phyloP scores from a whole-genome alignment of 2,329 filamentous ascomycete genomes.

The Nemania bipapillata region DNA sequence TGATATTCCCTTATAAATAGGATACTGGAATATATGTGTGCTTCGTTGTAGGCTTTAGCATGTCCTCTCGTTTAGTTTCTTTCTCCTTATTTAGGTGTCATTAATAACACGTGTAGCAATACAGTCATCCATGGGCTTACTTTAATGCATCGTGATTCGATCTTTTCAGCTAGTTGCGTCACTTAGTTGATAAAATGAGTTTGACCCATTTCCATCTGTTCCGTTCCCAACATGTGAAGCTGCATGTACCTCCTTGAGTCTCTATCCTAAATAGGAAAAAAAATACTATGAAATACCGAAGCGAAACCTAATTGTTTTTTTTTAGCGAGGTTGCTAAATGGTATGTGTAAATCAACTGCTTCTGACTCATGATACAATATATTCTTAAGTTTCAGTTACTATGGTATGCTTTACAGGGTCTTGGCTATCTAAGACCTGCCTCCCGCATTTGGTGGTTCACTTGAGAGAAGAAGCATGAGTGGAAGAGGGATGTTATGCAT shows the following conservation, averaged over 20 bases:
- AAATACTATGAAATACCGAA: too few species aligned
- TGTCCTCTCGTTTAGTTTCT: not conserved
- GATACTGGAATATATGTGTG: not conserved
- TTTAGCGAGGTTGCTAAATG: too few species aligned
- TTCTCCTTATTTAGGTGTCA: not conserved
- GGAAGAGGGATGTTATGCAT: not conserved
- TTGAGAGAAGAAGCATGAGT: not conserved
- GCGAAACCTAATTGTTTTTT: too few species aligned
- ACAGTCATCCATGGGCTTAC: not conserved
- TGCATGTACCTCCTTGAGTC: not conserved
- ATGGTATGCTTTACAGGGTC: too few species aligned
- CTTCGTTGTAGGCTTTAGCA: not conserved
- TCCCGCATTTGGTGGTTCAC: not conserved
- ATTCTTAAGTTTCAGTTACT: too few species aligned
- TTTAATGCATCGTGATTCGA: not conserved
- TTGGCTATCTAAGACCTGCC: too few species aligned
- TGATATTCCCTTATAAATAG: not conserved
- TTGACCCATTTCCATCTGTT: not conserved
- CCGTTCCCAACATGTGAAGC: not conserved
- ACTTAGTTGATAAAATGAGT: not conserved
- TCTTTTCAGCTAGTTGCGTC: not conserved
- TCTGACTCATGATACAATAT: too few species aligned
- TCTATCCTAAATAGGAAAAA: too few species aligned
- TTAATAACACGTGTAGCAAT: constrained; percentile 13
- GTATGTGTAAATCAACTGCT: too few species aligned